Evolutionary conservation across 768 basidiomycete genomes (phyloP), one percentile per base, ranked within the genome.

Genomic region (Boletellus ananas): DNA sequence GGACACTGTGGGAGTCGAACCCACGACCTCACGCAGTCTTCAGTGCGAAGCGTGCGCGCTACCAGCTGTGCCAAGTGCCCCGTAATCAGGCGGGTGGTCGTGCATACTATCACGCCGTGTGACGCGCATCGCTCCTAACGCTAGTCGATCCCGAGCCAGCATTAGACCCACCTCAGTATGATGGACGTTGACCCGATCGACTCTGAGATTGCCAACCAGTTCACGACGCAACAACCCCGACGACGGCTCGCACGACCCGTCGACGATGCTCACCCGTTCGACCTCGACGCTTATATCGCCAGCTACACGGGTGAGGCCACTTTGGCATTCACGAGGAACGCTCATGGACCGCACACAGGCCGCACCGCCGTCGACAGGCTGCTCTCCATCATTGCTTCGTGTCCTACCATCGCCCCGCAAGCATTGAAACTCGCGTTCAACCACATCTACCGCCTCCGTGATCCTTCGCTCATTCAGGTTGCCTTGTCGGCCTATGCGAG

Each of bases 201-300:
- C 1, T 48, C 58, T 14, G 67, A 68, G 18, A 52, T 58, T 44
- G 48, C 52, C n/a, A 47, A 48, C 44, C 55, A 56, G 20, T 50
- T 37, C 25, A 27, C 49, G 34, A 42, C 45, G 5, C 54, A 50
- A 21, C 54, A 44, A 9, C 34, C 49, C 5, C 48, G 60, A 52
- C 52, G 58, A 49, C 60, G 65, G 20, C 44, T 49, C 33, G 56
- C 74, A 18, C 77, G 77, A 2, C 70, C 72, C 12, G 77, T 93
- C 13, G 85, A 92, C 66, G 87, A 89, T 37, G 76, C 77, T 0
- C 90, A 93, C 62, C 90, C 92, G 4, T 94, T 92, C 62, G 92
- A 95, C 62, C 79, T 94, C 46, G 93, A 94, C 50, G 68, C 80
- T 36, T 88, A 90, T 66, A 82, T 85, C 51, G 73, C 84, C 37